phyloP scores from a whole-genome alignment of 768 basidiomycete genomes.

The Pleurotus ostreatus region DNA sequence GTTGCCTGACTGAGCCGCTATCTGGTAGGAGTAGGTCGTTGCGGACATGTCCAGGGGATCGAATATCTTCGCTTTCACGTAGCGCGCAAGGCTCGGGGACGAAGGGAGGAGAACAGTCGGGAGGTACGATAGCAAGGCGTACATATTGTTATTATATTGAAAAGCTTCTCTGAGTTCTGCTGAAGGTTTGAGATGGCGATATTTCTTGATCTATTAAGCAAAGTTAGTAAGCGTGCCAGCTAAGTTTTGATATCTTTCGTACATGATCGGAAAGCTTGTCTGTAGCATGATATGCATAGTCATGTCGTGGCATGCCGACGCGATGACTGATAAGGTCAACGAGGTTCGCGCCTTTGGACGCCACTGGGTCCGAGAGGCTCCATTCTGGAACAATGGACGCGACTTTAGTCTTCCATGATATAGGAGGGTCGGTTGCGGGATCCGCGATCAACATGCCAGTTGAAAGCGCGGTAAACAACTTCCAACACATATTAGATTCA shows the following conservation, averaged over 20 bases:
- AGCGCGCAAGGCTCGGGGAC: constrained; percentile 16
- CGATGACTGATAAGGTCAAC: constrained; percentile 24
- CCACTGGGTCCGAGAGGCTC: constrained; percentile 19
- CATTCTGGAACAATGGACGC: constrained; percentile 20
- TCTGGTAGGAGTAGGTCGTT: constrained; percentile 22
- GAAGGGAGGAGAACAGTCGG: constrained; percentile 15
- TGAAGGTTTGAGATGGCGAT: constrained; percentile 18
- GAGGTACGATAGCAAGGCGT: constrained; percentile 20
- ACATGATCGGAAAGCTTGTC: constrained; percentile 13
- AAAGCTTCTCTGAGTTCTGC: constrained; percentile 19
- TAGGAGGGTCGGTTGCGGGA: constrained; percentile 18
- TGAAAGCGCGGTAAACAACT: constrained; percentile 23
- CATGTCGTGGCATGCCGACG: constrained; percentile 23
- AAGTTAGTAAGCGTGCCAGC: background rate
- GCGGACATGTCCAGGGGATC: constrained; percentile 21
- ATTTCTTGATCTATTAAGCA: constrained; percentile 14
- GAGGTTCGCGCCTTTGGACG: constrained; percentile 18
- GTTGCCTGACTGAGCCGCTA: constrained; percentile 20
- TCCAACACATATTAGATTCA: background rate
- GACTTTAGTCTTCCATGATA: constrained; percentile 23
- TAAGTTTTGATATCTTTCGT: background rate
- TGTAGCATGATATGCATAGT: constrained; percentile 10
- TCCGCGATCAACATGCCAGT: constrained; percentile 25
- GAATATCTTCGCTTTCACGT: constrained; percentile 24
- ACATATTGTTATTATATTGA: constrained; percentile 26